phyloP scores from a whole-genome alignment of 1,284 basidiomycete species.

The Sanguinoderma infundibulare region DNA sequence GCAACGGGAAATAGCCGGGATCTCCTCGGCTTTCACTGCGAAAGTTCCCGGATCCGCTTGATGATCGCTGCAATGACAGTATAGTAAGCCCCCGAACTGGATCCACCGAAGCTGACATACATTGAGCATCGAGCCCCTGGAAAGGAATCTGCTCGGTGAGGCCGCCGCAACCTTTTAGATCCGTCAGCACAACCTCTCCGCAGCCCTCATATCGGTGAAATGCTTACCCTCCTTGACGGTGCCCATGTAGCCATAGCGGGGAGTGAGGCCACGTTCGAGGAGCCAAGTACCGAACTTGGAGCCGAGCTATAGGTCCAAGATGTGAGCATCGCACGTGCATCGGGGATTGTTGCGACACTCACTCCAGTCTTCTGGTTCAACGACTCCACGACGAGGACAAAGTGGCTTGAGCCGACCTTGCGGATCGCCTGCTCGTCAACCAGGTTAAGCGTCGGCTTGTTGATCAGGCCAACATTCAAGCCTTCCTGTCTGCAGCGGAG shows the following conservation, averaged over 20 bases:
- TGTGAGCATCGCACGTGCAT: neutral
- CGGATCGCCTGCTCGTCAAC: conserved; percentile 77
- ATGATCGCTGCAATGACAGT: conserved; percentile 59
- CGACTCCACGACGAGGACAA: conserved; percentile 86
- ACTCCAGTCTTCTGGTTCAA: conserved; percentile 87
- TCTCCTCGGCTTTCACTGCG: conserved; percentile 32
- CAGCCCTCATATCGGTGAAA: neutral
- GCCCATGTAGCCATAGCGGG: conserved; percentile 83
- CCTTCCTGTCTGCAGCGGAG: conserved; percentile 71
- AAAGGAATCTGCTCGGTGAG: conserved; percentile 81
- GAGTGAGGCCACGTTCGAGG: conserved; percentile 78
- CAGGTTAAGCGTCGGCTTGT: conserved; percentile 83
- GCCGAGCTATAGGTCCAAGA: conserved; percentile 55
- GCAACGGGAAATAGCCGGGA: neutral
- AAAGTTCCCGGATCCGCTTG: conserved; percentile 61
- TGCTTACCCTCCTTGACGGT: conserved; percentile 68
- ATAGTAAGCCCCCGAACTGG: conserved; percentile 15
- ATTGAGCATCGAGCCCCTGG: conserved; percentile 75
- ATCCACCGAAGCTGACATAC: conserved; percentile 43
- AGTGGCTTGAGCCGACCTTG: conserved; percentile 73
- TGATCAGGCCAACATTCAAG: conserved; percentile 80
- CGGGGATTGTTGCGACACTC: conserved; percentile 28
- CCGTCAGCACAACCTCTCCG: conserved; percentile 6
- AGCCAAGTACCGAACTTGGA: conserved; percentile 85
- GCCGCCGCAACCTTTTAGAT: conserved; percentile 65